phyloP scores from a whole-genome alignment of 208 protist species.

The Balamuthia mandrillaris region DNA sequence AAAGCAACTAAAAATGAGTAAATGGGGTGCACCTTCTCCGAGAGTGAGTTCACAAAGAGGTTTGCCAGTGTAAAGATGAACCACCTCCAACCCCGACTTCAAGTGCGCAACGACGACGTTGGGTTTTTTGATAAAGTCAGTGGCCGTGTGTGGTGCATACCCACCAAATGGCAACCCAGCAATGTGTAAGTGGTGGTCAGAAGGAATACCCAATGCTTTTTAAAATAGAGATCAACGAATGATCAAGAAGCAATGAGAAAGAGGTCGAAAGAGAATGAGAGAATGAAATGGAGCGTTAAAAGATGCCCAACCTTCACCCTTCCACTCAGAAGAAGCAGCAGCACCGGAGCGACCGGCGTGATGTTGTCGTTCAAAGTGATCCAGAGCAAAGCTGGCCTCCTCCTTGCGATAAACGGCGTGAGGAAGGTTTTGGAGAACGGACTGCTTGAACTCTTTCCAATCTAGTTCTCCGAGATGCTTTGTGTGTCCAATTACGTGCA shows the following conservation, averaged over 20 bases:
- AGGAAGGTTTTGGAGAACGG: constrained; percentile 32
- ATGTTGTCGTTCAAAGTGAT: neutral
- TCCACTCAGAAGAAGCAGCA: too few relatives aligned
- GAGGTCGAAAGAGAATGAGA: too few relatives aligned
- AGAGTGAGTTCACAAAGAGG: neutral
- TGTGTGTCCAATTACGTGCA: neutral
- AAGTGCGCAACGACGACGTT: constrained; percentile 57
- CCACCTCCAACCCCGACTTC: constrained; percentile 44
- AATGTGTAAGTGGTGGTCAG: neutral
- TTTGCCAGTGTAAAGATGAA: constrained; percentile 16
- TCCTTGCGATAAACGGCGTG: constrained; percentile 38
- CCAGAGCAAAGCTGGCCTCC: neutral
- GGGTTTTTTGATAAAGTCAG: constrained; percentile 26
- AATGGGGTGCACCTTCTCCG: neutral
- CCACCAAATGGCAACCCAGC: neutral
- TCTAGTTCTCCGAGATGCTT: constrained; percentile 56
- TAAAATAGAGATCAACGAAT: too few relatives aligned
- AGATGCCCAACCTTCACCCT: too few relatives aligned
- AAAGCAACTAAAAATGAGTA: too few relatives aligned
- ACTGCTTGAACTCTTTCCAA: constrained; percentile 43
- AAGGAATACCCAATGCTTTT: too few relatives aligned
- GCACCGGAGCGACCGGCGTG: too few relatives aligned
- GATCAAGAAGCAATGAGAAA: too few relatives aligned
- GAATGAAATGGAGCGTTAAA: too few relatives aligned
- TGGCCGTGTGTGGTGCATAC: neutral